phyloP scores from a whole-genome alignment of 2,329 filamentous ascomycete genomes.

The Chaetomium olivaceum region DNA sequence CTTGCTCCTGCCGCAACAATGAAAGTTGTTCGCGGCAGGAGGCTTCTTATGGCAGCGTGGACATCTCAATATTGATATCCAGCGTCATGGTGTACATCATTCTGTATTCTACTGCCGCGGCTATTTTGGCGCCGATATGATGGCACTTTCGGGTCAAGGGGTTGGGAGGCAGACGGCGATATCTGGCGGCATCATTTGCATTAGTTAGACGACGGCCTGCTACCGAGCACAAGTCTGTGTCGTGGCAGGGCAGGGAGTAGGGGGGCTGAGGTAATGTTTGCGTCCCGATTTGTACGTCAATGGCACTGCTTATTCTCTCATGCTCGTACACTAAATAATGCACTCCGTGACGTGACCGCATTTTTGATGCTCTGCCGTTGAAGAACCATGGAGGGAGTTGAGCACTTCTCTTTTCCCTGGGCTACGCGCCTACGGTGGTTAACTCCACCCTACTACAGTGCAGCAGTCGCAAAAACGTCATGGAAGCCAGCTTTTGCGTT shows the following conservation, averaged over 20 bases:
- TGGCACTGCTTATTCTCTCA: background rate
- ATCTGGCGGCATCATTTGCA: conserved; percentile 10
- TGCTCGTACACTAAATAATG: background rate
- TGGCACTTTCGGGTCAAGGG: background rate
- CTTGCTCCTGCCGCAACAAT: background rate
- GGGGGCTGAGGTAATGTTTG: background rate
- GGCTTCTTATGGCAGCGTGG: background rate
- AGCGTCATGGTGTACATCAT: conserved; percentile 16
- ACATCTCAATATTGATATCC: background rate
- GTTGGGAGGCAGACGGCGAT: background rate
- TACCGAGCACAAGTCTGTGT: background rate
- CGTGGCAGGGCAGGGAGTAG: background rate
- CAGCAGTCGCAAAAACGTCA: too few relatives aligned
- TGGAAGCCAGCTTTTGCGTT: too few relatives aligned
- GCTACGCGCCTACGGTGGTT: background rate
- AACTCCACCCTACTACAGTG: too few relatives aligned
- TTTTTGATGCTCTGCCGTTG: background rate
- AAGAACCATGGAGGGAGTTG: background rate
- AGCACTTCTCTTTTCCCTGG: background rate
- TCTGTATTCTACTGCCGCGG: conserved; percentile 1
- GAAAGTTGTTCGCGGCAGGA: background rate
- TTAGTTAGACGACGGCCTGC: conserved; percentile 14
- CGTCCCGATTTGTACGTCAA: background rate
- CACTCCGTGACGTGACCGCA: background rate
- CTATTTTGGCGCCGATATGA: conserved; percentile 1